phyloP scores from a whole-genome alignment of 805 yeast species.

The Metschnikowia matae region DNA sequence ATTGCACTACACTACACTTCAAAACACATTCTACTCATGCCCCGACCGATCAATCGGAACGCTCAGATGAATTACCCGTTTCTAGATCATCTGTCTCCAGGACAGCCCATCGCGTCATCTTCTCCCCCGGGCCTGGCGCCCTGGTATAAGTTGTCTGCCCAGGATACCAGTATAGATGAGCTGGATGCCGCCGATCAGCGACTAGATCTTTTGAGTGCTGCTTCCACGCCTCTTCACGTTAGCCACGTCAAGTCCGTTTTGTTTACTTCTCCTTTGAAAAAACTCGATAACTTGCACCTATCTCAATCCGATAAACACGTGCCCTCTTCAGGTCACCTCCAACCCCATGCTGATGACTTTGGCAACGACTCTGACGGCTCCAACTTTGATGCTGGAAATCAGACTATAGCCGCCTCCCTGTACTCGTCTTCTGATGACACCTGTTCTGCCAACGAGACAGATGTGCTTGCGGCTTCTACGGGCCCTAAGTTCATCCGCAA shows the following conservation, averaged over 20 bases:
- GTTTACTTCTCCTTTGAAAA: conserved; percentile 34
- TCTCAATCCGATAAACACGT: conserved; percentile 1
- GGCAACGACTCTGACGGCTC: conserved; percentile 8
- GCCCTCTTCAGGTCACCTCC: background rate
- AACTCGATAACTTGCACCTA: conserved; percentile 31
- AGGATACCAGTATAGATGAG: conserved; percentile 7
- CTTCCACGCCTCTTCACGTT: conserved; percentile 23
- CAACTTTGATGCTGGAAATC: conserved; percentile 21
- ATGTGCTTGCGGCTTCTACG: conserved; percentile 4
- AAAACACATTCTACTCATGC: background rate
- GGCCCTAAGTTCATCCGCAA: conserved; percentile 26
- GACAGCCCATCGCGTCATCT: conserved; percentile 1
- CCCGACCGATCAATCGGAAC: conserved; percentile 2
- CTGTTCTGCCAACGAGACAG: conserved; percentile 12
- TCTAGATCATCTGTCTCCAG: conserved; percentile 8
- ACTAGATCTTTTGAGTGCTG: conserved; percentile 19
- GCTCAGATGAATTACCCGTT: background rate
- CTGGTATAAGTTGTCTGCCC: conserved; percentile 9
- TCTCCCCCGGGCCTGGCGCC: conserved; percentile 6
- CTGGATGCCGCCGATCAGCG: conserved; percentile 4
- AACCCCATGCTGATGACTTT: background rate
- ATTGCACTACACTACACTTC: background rate
- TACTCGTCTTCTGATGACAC: background rate
- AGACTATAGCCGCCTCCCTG: conserved; percentile 24
- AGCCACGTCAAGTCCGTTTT: conserved; percentile 13